phyloP scores from a whole-genome alignment of 1,284 basidiomycete genomes.

The Ustilago tritici region DNA sequence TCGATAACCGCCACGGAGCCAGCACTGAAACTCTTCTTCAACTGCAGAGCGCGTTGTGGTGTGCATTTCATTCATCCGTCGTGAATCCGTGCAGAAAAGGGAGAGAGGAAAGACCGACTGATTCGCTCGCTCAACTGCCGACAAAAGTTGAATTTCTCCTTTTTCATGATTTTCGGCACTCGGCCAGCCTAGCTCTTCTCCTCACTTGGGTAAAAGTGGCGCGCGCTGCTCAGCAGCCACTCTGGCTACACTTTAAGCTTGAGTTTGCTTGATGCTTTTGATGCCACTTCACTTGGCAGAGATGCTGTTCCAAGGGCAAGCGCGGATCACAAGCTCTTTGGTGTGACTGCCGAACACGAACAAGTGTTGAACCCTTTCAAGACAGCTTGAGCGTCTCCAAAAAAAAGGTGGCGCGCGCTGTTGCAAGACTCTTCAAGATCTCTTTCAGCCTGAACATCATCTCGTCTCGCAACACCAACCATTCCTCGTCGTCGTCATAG shows the following conservation, averaged over 20 bases:
- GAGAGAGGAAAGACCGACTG: neutral
- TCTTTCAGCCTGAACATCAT: neutral
- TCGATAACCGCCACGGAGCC: neutral
- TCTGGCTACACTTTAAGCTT: neutral
- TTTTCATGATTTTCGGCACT: slow-evolving; percentile 6
- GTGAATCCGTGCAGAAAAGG: neutral
- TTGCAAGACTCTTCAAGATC: neutral
- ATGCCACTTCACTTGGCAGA: too few species aligned
- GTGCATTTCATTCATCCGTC: slow-evolving; percentile 10
- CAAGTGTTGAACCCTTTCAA: slow-evolving; percentile 17
- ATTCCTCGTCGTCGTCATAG: neutral
- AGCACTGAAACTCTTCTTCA: neutral
- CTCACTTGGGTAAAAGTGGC: neutral
- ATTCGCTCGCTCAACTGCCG: neutral
- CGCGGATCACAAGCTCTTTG: neutral
- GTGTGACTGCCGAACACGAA: slow-evolving; percentile 9
- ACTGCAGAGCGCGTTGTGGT: slow-evolving; percentile 18
- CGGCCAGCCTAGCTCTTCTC: slow-evolving; percentile 2
- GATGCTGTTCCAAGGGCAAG: neutral
- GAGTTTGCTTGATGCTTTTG: neutral
- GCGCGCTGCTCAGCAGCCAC: slow-evolving; percentile 3
- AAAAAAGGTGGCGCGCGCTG: slow-evolving; percentile 8
- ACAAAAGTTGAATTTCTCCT: neutral
- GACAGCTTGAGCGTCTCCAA: neutral
- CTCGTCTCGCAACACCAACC: neutral